Evolutionary conservation across 1,139 yeast species (phyloP).

Genomic region (Eremothecium sinecaudum): DNA sequence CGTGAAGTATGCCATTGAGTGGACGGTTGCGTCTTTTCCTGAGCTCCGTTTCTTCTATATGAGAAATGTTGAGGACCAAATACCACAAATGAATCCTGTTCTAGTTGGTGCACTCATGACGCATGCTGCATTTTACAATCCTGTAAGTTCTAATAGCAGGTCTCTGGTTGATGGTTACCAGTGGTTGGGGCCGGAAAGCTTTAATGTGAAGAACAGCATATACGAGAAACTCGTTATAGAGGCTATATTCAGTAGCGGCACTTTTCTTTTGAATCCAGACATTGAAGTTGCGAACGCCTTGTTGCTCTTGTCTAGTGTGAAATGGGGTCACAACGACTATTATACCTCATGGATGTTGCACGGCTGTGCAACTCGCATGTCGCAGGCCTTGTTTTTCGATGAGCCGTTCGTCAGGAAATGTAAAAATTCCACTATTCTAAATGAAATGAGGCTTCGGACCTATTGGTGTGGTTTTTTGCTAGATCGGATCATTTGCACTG

Average conservation of each 20-base stretch:
- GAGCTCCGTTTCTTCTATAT: conserved; percentile 9
- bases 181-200: conserved; percentile 10
- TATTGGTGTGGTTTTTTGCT: conserved; percentile 11
- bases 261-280: conserved; percentile 8
- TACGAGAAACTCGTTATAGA: conserved; percentile 11
- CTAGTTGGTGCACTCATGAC: conserved; percentile 10
- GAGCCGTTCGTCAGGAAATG: conserved; percentile 7
- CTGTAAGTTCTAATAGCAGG: conserved; percentile 1
- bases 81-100: conserved; percentile 8
- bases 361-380: conserved; percentile 10
- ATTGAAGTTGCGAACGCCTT: conserved; percentile 11
- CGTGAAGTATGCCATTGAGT: conserved; percentile 7
- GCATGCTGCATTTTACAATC: conserved; percentile 7
- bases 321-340: conserved; percentile 13
- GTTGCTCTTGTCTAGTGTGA: conserved; percentile 7
- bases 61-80: conserved; percentile 4
- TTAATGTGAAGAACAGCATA: conserved; percentile 8
- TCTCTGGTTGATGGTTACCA: conserved; percentile 4
- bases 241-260: conserved; percentile 8
- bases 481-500: conserved; percentile 11
- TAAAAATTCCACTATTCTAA: conserved; percentile 5
- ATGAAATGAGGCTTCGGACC: conserved; percentile 7
- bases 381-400: conserved; percentile 11
- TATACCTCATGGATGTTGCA: conserved; percentile 13
- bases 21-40: conserved; percentile 8